Evolutionary conservation across 129 eudicot species (phyloP), one percentile per base, ranked within the genome.

Genomic region (Artemisia annua): DNA sequence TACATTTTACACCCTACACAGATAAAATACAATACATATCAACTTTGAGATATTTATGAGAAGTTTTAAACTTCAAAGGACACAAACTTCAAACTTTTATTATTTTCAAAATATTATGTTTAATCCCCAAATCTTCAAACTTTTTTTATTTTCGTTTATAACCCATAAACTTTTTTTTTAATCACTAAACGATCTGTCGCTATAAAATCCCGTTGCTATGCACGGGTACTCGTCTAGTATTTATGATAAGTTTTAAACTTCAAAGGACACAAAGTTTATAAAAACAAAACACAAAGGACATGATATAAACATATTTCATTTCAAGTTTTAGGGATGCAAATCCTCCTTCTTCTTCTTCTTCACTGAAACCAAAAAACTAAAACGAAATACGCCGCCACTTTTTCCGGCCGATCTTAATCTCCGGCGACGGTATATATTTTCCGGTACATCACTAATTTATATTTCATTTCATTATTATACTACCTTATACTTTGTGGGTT

Each of bases 251-350:
- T 22, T 66, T 55, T 11, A 15, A 74, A 44, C 18, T 46, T 43
- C 5, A 48, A 56, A 46, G 69, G 69, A 28, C 49, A 48, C 14
- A 48, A 55, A 13, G 4, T 9, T 48, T 15, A 18, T 14, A 66
- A 24, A 75, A 30, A 24, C 3, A 75, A 66, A 75, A 59, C 46
- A 66, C 16, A 68, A 66, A 56, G 68, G 73, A 59, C 73, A 10
- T 28, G 8, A 1, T 11, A 13, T 44, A 11, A 1, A 22, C 2
- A 22, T 74, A 39, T 39, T 7, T 39, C 46, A 39, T 39, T 39
- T 39, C 35, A 22, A 63, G 64, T 52, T 51, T 51, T 64, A 74
- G 64, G 64, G 71, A 74, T 63, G 71, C 26, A 39, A 74, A 3
- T 28, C 30, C 30, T 63, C 63, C 35, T 63, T 39, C 52, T 20